Conservation (phyloP, 768 basidiomycete species). For the Lactifluus piperatus region DNA sequence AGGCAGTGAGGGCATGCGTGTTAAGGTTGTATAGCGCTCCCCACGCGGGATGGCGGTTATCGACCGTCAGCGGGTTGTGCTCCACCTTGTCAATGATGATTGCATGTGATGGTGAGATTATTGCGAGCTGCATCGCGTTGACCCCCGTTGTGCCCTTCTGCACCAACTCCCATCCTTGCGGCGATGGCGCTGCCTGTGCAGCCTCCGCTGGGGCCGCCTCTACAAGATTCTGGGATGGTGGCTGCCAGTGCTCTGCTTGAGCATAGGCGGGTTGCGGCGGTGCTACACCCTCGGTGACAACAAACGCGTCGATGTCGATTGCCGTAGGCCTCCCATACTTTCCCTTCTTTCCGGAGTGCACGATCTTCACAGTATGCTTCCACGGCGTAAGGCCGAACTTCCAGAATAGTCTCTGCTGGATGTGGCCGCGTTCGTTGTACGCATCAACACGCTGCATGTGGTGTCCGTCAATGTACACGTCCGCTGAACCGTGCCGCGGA, state of each 20-base stretch:
- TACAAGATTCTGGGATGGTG: slow-evolving; percentile 19
- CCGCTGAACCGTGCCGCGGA: slow-evolving; percentile 43
- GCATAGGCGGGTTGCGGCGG: neutral
- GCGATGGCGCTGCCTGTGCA: slow-evolving; percentile 2
- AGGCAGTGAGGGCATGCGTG: slow-evolving; percentile 51
- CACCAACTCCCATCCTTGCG: slow-evolving; percentile 42
- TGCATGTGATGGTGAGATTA: slow-evolving; percentile 62
- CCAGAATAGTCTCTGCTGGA: slow-evolving; percentile 62
- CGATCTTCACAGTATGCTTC: slow-evolving; percentile 55
- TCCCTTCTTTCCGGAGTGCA: slow-evolving; percentile 41
- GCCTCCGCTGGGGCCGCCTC: slow-evolving; percentile 12
- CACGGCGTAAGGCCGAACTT: slow-evolving; percentile 40
- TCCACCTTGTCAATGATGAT: slow-evolving; percentile 79
- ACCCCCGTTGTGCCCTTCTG: slow-evolving; percentile 70
- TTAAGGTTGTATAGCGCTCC: slow-evolving; percentile 63
- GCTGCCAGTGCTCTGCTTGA: neutral
- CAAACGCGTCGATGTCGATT: slow-evolving; percentile 56
- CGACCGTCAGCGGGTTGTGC: slow-evolving; percentile 67
- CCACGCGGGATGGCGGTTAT: slow-evolving; percentile 70
- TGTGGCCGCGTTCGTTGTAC: slow-evolving; percentile 30
- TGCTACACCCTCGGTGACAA: slow-evolving; percentile 42
- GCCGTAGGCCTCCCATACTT: slow-evolving; percentile 29
- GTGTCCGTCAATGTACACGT: slow-evolving; percentile 51
- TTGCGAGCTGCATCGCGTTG: slow-evolving; percentile 65
- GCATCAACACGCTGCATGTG: slow-evolving; percentile 38